Conservation (phyloP, 495 filamentous ascomycete genomes). For the Amniculicola lignicola region DNA sequence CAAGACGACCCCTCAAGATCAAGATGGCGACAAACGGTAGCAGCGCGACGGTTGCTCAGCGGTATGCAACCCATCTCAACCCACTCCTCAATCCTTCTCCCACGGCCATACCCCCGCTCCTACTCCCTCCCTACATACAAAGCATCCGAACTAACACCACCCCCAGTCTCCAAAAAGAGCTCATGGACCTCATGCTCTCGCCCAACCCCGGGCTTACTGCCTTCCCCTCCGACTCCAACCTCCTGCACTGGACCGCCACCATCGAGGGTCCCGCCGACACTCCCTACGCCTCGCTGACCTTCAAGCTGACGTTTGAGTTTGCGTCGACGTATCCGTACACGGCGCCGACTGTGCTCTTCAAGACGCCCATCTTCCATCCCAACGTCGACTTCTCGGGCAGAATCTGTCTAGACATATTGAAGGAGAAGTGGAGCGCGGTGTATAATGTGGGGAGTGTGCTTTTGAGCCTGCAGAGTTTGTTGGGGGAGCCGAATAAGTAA, state of each 20-base stretch:
- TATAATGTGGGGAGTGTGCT: slow-evolving; percentile 94
- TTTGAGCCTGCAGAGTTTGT: slow-evolving; percentile 87
- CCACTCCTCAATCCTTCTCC: too few species aligned
- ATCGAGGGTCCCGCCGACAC: slow-evolving; percentile 90
- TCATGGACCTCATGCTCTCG: slow-evolving; percentile 97
- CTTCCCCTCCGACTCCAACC: slow-evolving; percentile 89
- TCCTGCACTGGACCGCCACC: slow-evolving; percentile 88
- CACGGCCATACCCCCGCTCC: background rate
- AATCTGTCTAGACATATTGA: slow-evolving; percentile 79
- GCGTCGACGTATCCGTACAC: slow-evolving; percentile 90
- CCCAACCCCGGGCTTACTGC: slow-evolving; percentile 90
- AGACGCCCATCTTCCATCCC: slow-evolving; percentile 47
- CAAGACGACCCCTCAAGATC: too few species aligned
- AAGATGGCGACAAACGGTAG: slow-evolving; percentile 24
- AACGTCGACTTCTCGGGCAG: slow-evolving; percentile 45
- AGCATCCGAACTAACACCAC: background rate
- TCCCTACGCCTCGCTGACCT: slow-evolving; percentile 79
- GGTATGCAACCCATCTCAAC: slow-evolving; percentile 16
- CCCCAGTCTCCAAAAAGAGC: slow-evolving; percentile 83
- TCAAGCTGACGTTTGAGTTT: slow-evolving; percentile 93
- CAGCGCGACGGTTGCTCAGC: slow-evolving; percentile 20
- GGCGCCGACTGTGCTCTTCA: slow-evolving; percentile 77
- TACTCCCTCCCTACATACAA: background rate
- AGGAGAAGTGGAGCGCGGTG: slow-evolving; percentile 95
- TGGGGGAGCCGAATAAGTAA: slow-evolving; percentile 98